These are phyloP conservation scores for Ensete glaucum DNA, from an alignment of 176 grass and related monocot genomes.

Conservation along the genomic window DNA sequence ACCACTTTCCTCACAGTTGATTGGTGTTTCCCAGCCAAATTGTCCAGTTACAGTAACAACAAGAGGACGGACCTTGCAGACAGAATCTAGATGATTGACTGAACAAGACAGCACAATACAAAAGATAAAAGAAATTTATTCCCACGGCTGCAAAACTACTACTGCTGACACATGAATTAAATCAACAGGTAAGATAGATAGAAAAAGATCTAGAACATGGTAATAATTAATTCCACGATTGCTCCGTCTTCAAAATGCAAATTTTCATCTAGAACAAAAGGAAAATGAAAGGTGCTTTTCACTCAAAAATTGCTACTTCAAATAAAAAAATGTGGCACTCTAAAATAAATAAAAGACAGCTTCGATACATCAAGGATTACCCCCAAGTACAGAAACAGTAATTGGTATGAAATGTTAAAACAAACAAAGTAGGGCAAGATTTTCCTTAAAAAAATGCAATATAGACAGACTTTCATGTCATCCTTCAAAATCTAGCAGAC, in stretches of 20 bases:
- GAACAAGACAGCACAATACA: slow-evolving; percentile 10
- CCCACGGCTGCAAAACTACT: not conserved
- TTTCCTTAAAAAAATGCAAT: not conserved
- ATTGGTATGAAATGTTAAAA: not conserved
- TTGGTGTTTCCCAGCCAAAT: slow-evolving; percentile 76
- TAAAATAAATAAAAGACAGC: too few species aligned
- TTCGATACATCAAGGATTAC: too few species aligned
- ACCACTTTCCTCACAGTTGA: slow-evolving; percentile 86
- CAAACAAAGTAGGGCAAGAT: not conserved
- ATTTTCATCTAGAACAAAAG: too few species aligned
- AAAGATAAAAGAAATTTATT: slow-evolving; percentile 11
- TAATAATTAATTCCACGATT: too few species aligned
- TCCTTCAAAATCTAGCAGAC: not conserved
- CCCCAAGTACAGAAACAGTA: not conserved
- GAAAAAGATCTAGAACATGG: too few species aligned
- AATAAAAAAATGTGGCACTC: too few species aligned
- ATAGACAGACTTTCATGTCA: not conserved
- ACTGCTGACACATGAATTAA: not conserved
- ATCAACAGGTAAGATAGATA: too few species aligned
- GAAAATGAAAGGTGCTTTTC: too few species aligned
- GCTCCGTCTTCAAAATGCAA: too few species aligned
- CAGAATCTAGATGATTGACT: slow-evolving; percentile 72
- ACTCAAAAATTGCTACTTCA: too few species aligned
- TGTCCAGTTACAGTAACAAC: slow-evolving; percentile 70
- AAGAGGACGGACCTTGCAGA: slow-evolving; percentile 66